Evolutionary conservation across 2,329 filamentous ascomycete genomes (phyloP).

Genomic region (Dothideomycetes sp.): DNA sequence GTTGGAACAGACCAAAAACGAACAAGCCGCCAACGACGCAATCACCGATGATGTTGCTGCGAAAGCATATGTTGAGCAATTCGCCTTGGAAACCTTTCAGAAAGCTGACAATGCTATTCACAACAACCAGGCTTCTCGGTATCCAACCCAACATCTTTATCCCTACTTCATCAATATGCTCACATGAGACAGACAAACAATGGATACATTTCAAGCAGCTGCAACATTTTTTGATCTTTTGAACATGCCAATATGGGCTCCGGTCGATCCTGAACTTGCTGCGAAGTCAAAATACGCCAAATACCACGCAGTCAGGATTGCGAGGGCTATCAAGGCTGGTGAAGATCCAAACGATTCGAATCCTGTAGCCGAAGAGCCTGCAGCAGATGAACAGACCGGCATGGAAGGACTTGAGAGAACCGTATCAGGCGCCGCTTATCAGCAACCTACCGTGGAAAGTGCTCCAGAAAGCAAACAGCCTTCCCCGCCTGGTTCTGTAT

Average conservation of each 20-base stretch:
- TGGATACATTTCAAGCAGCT: constrained; percentile 85
- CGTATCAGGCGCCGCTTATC: constrained; percentile 13
- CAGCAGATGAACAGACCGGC: neutral
- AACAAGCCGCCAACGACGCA: constrained; percentile 68
- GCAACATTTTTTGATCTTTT: constrained; percentile 85
- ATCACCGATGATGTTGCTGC: constrained; percentile 77
- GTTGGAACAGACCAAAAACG: constrained; percentile 68
- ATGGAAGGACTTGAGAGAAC: neutral
- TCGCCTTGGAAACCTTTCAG: constrained; percentile 77
- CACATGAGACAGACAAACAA: too few species aligned
- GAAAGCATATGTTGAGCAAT: constrained; percentile 88
- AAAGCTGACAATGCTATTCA: constrained; percentile 73
- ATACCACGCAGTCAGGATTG: constrained; percentile 84
- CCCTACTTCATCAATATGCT: too few species aligned
- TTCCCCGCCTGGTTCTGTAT: constrained; percentile 17
- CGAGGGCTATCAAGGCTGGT: constrained; percentile 81
- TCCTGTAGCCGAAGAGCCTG: constrained; percentile 53
- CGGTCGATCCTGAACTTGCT: constrained; percentile 60
- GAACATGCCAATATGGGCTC: constrained; percentile 60
- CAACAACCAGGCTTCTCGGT: constrained; percentile 75
- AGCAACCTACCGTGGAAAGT: constrained; percentile 48
- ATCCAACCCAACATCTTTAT: constrained; percentile 91
- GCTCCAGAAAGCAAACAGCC: constrained; percentile 46
- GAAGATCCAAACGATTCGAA: constrained; percentile 89
- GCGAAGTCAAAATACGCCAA: constrained; percentile 95